A percentile compares a stretch with the other conserved stretches of the same genome.
Evolutionary conservation across 192 early-diverging fungal species (phyloP).

Genomic region (Linnemannia schmuckeri): DNA sequence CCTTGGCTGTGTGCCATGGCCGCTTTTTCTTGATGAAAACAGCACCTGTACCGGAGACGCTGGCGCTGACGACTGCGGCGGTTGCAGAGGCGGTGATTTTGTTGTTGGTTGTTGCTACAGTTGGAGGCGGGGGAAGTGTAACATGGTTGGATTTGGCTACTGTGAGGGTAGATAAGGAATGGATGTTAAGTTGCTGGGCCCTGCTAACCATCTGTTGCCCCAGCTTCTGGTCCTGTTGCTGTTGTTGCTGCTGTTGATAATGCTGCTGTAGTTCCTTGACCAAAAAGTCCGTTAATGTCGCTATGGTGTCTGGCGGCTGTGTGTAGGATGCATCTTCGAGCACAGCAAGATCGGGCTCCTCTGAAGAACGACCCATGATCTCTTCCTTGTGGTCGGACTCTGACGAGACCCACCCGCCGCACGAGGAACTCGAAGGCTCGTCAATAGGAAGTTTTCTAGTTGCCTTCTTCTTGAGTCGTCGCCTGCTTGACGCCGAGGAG

Average conservation of each 20-base stretch:
- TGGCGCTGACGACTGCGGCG: background rate
- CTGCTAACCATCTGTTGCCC: background rate
- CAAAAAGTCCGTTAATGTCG: background rate
- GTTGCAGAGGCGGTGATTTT: background rate
- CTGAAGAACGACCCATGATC: background rate
- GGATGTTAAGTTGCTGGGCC: background rate
- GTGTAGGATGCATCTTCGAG: background rate
- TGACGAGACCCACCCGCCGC: constrained; percentile 34
- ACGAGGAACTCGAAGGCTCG: constrained; percentile 39
- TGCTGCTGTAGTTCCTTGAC: background rate
- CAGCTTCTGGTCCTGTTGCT: background rate
- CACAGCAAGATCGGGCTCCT: background rate
- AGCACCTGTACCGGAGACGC: background rate
- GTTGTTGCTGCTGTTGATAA: background rate
- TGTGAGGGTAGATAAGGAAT: background rate
- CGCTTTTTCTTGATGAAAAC: constrained; percentile 8
- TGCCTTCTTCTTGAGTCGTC: constrained; percentile 17
- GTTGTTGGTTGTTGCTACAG: background rate
- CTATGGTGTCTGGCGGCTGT: background rate
- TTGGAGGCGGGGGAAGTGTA: background rate
- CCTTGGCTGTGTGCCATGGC: constrained; percentile 17
- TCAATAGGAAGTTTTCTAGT: constrained; percentile 27
- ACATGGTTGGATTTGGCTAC: background rate
- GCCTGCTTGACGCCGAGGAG: background rate
- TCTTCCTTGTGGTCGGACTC: constrained; percentile 45